These are phyloP conservation scores for Trametopsis cervina DNA, from an alignment of 768 basidiomycete genomes.

Conservation along the genomic window DNA sequence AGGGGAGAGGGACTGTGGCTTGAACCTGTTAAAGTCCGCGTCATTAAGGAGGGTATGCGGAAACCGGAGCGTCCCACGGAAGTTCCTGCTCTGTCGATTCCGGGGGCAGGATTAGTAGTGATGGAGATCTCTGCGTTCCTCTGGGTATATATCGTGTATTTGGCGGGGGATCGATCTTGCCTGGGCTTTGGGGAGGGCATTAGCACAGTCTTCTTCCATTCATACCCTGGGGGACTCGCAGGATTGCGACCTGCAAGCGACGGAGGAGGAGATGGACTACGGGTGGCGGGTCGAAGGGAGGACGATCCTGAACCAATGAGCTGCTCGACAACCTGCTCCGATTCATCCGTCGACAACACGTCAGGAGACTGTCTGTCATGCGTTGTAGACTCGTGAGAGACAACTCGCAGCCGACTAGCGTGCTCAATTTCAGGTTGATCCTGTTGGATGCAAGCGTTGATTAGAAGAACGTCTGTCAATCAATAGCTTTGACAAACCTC, in stretches of 20 bases:
- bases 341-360: conserved; percentile 6
- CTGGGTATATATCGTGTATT: no score
- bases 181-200: conserved; percentile 11
- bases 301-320: conserved; percentile 14
- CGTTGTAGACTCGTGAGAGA: no score
- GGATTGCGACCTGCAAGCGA: conserved; percentile 3
- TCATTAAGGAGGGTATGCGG: conserved; percentile 1
- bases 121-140: neutral
- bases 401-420: no score
- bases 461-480: no score
- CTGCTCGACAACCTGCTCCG: conserved; percentile 20
- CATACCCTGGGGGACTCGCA: conserved; percentile 18
- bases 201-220: conserved; percentile 20
- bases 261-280: conserved; percentile 9
- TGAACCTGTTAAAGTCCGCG: neutral
- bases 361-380: neutral
- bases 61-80: neutral
- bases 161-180: neutral
- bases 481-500: neutral
- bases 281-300: conserved; percentile 2
- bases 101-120: neutral
- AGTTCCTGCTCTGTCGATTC: neutral
- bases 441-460: no score
- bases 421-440: no score
- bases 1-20: neutral